Conservation (phyloP, 257 asterid genomes). For the Plantago major region DNA sequence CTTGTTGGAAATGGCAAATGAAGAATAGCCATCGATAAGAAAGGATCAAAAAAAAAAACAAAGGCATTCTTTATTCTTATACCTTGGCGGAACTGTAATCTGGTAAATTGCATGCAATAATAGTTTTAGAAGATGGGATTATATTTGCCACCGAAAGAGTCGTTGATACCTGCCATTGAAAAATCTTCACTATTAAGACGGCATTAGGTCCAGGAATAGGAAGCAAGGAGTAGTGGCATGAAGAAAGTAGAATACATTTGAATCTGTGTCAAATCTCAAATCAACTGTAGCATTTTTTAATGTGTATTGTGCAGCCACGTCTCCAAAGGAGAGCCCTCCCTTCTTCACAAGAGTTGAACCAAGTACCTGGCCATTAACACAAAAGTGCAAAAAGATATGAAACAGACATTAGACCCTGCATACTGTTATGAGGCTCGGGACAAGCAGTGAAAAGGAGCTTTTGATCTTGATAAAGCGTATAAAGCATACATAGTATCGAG, state of each 20-base stretch:
- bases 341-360: conserved; percentile 75
- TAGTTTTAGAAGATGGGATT: conserved; percentile 72
- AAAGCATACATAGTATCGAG: no score
- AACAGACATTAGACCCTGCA: neutral
- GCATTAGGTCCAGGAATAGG: neutral
- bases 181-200: neutral
- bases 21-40: conserved; percentile 13
- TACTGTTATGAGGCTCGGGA: neutral
- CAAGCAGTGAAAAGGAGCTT: no score
- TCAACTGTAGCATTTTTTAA: conserved; percentile 56
- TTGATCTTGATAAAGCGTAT: no score
- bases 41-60: conserved; percentile 1
- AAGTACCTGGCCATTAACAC: conserved; percentile 49
- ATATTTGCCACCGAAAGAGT: conserved; percentile 44
- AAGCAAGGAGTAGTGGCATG: conserved; percentile 6
- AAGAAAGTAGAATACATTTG: conserved; percentile 47
- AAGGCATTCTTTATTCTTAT: conserved; percentile 1
- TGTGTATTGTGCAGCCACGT: conserved; percentile 61
- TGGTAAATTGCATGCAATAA: conserved; percentile 61
- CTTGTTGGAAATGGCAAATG: neutral
- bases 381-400: conserved; percentile 2
- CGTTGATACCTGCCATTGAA: conserved; percentile 51
- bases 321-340: conserved; percentile 85
- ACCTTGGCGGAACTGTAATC: conserved; percentile 85
- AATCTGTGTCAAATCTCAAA: conserved; percentile 86